These are phyloP conservation scores for Aristolochia contorta DNA, from an alignment of 164 flowering plant species.

Conservation along the genomic window DNA sequence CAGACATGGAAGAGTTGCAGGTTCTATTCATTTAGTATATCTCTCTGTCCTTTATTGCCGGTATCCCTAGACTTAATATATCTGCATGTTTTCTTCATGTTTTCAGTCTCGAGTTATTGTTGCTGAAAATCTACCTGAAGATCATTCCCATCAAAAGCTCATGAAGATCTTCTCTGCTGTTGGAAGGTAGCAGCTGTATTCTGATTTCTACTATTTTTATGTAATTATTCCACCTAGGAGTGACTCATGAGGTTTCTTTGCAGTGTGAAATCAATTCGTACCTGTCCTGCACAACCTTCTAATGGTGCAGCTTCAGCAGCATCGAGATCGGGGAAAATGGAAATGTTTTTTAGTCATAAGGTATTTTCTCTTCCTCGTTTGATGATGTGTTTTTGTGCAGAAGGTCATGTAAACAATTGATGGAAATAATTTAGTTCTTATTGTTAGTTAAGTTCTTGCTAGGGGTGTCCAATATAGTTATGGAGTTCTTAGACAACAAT, in stretches of 20 bases:
- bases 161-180: slow-evolving; percentile 77
- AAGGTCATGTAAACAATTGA: background rate
- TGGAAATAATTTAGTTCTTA: too few species aligned
- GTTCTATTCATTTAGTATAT: slow-evolving; percentile 21
- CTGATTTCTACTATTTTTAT: background rate
- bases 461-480: too few species aligned
- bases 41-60: background rate
- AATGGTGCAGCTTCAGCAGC: slow-evolving; percentile 53
- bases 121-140: slow-evolving; percentile 94
- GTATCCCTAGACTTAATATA: background rate
- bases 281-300: slow-evolving; percentile 77
- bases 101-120: slow-evolving; percentile 74
- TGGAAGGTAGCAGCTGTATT: slow-evolving; percentile 53
- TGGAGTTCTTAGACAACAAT: too few species aligned
- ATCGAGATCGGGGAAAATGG: slow-evolving; percentile 60
- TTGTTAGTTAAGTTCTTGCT: too few species aligned
- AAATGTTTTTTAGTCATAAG: slow-evolving; percentile 64
- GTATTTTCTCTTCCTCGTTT: slow-evolving; percentile 21
- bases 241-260: slow-evolving; percentile 3
- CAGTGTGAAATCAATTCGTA: slow-evolving; percentile 88
- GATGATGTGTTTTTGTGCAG: background rate
- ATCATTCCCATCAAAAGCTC: slow-evolving; percentile 91
- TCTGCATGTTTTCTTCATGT: slow-evolving; percentile 3
- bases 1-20: slow-evolving; percentile 83
- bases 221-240: background rate